Percentiles rank a stretch among this genome's conserved stretches.
Evolutionary conservation across 2,329 filamentous ascomycete species (phyloP).

Genomic region (Botrytis aclada): DNA sequence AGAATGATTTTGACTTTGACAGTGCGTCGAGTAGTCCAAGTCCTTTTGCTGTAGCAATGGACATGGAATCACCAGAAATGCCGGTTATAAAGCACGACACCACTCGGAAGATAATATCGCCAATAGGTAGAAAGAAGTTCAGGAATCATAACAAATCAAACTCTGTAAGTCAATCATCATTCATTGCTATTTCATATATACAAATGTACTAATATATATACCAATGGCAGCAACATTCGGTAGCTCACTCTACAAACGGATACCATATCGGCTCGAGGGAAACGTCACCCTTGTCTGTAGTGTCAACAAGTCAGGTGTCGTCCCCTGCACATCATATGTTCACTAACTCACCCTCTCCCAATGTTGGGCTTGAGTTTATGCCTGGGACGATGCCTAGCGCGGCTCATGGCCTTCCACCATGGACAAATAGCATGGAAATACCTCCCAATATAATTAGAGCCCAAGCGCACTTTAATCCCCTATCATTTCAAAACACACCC

Average conservation of each 20-base stretch:
- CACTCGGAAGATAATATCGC: constrained; percentile 31
- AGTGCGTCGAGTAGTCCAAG: constrained; percentile 57
- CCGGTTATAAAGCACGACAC: constrained; percentile 42
- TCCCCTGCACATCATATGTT: constrained; percentile 46
- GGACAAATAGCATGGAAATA: constrained; percentile 38
- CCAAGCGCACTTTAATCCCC: constrained; percentile 20
- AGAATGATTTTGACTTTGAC: constrained; percentile 55
- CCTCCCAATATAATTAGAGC: constrained; percentile 25
- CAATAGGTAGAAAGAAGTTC: constrained; percentile 30
- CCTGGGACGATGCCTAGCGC: constrained; percentile 34
- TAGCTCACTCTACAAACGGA: constrained; percentile 50
- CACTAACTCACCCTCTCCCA: constrained; percentile 48
- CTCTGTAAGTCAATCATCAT: constrained; percentile 41
- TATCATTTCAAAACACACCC: constrained; percentile 27
- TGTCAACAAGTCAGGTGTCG: constrained; percentile 51
- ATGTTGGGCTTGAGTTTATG: constrained; percentile 42
- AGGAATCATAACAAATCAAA: constrained; percentile 42
- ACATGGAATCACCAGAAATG: constrained; percentile 45
- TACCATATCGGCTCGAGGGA: constrained; percentile 50
- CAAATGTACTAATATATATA: constrained; percentile 30
- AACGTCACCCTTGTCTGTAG: constrained; percentile 52
- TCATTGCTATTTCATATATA: neutral
- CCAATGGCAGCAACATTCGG: constrained; percentile 48
- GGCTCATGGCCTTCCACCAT: constrained; percentile 34
- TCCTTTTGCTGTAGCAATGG: constrained; percentile 33